These are phyloP conservation scores for Marchantia polymorpha DNA, from an alignment of 225 moss, liverwort and hornwort genomes.

Conservation along the genomic window DNA sequence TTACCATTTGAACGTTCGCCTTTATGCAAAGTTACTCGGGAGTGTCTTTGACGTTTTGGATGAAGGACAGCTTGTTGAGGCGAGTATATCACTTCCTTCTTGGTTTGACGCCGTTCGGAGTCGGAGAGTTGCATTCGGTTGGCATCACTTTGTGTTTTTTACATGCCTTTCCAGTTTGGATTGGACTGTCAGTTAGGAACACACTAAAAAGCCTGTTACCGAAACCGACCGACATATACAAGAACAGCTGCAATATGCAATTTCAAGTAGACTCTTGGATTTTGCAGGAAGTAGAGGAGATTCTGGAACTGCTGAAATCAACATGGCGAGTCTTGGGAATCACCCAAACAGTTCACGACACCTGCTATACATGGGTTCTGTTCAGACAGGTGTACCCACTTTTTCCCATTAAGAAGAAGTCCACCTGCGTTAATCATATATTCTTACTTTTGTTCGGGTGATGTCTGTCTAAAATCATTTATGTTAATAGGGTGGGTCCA, in stretches of 20 bases:
- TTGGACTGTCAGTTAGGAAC: neutral
- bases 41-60: conserved; percentile 92
- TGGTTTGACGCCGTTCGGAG: neutral
- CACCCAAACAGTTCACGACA: conserved; percentile 87
- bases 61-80: conserved; percentile 91
- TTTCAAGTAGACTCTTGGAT: neutral
- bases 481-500: neutral
- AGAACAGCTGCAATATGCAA: neutral
- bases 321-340: conserved; percentile 94
- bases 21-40: conserved; percentile 91
- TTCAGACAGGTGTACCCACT: conserved; percentile 67
- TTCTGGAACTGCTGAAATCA: conserved; percentile 88
- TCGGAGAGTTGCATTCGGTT: neutral
- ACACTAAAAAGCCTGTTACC: neutral
- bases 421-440: neutral
- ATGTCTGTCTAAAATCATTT: neutral
- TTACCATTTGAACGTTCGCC: conserved; percentile 86
- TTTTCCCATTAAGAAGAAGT: neutral
- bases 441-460: neutral
- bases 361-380: conserved; percentile 92
- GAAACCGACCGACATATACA: neutral
- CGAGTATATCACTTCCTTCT: conserved; percentile 10
- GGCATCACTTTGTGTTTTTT: neutral
- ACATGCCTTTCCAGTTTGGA: neutral
- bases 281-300: conserved; percentile 82